Evolutionary conservation across 192 early-diverging fungal genomes (phyloP).

Genomic region (Ambispora gerdemannii): DNA sequence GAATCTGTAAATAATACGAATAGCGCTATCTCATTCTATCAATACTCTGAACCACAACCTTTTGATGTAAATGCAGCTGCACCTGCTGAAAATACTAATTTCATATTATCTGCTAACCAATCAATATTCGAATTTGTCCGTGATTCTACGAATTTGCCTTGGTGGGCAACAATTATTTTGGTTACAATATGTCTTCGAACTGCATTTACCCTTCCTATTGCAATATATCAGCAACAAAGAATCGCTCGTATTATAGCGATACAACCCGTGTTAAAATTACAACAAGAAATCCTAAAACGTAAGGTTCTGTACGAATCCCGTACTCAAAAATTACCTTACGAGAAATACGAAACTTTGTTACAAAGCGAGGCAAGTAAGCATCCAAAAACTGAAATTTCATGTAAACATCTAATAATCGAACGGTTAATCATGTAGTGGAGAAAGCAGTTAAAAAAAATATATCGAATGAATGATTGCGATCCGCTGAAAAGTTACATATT

Average conservation of each 20-base stretch:
- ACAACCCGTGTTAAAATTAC: constrained; percentile 48
- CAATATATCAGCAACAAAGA: constrained; percentile 57
- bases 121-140: constrained; percentile 45
- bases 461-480: constrained; percentile 54
- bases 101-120: constrained; percentile 44
- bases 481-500: constrained; percentile 60
- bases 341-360: constrained; percentile 45
- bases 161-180: constrained; percentile 56
- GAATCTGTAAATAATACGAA: too few relatives aligned
- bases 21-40: too few relatives aligned
- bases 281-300: constrained; percentile 48
- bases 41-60: too few relatives aligned
- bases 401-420: background rate
- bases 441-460: constrained; percentile 53
- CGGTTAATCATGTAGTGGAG: constrained; percentile 39
- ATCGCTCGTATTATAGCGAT: constrained; percentile 44
- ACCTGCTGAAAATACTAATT: too few relatives aligned
- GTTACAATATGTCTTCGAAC: constrained; percentile 50
- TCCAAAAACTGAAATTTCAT: background rate
- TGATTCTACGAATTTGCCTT: constrained; percentile 43
- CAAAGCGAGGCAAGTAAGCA: constrained; percentile 42
- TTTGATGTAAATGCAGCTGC: too few relatives aligned
- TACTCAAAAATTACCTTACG: constrained; percentile 40
- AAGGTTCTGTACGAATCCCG: constrained; percentile 41
- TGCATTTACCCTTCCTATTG: constrained; percentile 52